Conservation (phyloP, 257 asterid genomes). For the Primulina tabacum region DNA sequence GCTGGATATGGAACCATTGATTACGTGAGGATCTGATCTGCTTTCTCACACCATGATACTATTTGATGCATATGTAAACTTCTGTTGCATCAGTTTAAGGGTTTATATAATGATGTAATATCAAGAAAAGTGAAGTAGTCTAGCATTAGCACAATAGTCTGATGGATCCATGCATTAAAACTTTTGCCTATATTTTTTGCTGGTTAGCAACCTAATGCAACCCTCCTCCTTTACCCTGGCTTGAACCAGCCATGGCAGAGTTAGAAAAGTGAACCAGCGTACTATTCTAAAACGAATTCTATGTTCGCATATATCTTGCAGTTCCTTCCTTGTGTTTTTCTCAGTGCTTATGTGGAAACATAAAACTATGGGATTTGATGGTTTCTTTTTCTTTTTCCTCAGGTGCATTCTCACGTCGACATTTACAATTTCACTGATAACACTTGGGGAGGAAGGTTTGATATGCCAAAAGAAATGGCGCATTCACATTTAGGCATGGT, state of each 20-base stretch:
- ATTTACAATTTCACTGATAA: constrained; percentile 79
- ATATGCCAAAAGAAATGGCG: constrained; percentile 97
- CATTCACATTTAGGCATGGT: constrained; percentile 98
- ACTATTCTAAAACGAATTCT: not conserved
- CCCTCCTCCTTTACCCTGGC: too few relatives aligned
- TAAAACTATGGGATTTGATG: constrained; percentile 10
- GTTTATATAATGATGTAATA: constrained; percentile 9
- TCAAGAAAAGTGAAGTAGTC: not conserved
- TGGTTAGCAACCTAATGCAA: too few relatives aligned
- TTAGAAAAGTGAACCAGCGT: not conserved
- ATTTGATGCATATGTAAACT: constrained; percentile 8
- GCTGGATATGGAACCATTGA: constrained; percentile 98
- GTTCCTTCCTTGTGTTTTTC: constrained; percentile 1
- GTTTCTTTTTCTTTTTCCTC: constrained; percentile 2
- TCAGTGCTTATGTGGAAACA: not conserved
- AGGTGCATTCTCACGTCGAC: constrained; percentile 98
- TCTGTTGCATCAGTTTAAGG: not conserved
- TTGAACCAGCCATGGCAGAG: too few relatives aligned
- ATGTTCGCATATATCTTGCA: not conserved
- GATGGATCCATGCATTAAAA: too few relatives aligned
- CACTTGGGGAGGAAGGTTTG: constrained; percentile 91
- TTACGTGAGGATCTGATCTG: constrained; percentile 41
- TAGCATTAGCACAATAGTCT: too few relatives aligned
- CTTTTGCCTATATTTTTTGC: too few relatives aligned
- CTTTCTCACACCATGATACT: constrained; percentile 7